Evolutionary conservation across 305 asterid genomes (phyloP), one percentile per base, ranked within the genome.

Genomic region (Fraxinus paxiana): DNA sequence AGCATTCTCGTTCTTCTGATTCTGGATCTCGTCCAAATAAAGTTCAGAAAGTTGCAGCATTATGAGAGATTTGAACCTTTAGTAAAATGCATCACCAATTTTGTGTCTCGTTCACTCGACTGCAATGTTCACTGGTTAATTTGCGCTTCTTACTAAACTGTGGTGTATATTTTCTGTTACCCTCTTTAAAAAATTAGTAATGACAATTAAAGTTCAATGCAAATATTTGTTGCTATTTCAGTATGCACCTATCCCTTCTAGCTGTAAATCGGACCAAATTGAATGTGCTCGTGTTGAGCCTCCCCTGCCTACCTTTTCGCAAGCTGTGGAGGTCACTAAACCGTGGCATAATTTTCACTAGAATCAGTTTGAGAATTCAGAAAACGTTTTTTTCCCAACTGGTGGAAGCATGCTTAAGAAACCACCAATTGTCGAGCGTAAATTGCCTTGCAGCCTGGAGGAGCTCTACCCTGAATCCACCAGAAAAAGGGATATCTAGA

Each of bases 1-100:
- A 89, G 89, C 89, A 92, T 84, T 87, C 88, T 10, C 97, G 99
- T 0, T 89, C 93, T 2, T 85, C 96, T 30, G 98, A 92, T 77
- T 80, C 86, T 0, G 82, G 83, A n/a, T 78, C 69, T 70, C 95
- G 94, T 73, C 90, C 92, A 5, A 89, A 86, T 80, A 96, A 96
- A 83, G 82, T 79, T 79, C 98, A 87, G 88, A 96, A 91, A 83
- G 92, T 88, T 81, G 83, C 83, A 83, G 89, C 89, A 9, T 84
- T 83, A 24, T 87, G 86, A 86, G 72, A 72, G 24, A 24, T 26
- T 10, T 30, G 46, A 8, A 56, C 31, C 5, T 46, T 38, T 2
- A 12, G 51, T 30, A 35, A 37, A 65, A 77, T 17, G 70, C 51
- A 43, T 54, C 69, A 24, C 79, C 89, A 88, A 87, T 90, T 86